Conservation (phyloP, 1,284 basidiomycete genomes). For the Boletus calvinii region DNA sequence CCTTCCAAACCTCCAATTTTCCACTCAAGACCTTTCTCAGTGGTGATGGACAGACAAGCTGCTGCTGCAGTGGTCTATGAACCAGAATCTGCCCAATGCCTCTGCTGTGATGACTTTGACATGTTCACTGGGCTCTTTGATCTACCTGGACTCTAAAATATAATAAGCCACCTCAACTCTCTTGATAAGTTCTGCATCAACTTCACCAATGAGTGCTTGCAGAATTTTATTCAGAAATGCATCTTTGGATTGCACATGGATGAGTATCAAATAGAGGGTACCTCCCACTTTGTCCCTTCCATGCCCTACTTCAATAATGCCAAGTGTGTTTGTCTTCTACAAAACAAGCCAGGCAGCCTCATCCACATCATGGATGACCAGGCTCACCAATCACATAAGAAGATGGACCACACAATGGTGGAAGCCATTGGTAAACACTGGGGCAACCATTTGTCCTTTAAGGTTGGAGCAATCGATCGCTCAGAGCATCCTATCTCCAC, state of each 20-base stretch:
- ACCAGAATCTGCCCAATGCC: too few relatives aligned
- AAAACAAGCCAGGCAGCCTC: conserved; percentile 86
- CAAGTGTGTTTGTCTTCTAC: conserved; percentile 85
- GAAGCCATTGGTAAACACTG: conserved; percentile 93
- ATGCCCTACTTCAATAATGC: conserved; percentile 88
- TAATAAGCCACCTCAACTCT: too few relatives aligned
- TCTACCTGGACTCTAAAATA: too few relatives aligned
- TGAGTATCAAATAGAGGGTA: conserved; percentile 40
- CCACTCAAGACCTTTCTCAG: background rate
- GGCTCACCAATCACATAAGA: conserved; percentile 80
- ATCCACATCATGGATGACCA: conserved; percentile 98
- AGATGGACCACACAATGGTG: conserved; percentile 79
- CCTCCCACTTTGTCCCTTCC: conserved; percentile 67
- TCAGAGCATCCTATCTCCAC: too few relatives aligned
- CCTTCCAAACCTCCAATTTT: background rate
- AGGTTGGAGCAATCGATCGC: conserved; percentile 67
- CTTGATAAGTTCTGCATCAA: too few relatives aligned
- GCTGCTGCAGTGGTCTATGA: too few relatives aligned
- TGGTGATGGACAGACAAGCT: background rate
- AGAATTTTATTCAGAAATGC: too few relatives aligned
- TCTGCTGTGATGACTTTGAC: too few relatives aligned
- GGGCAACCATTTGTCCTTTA: conserved; percentile 91
- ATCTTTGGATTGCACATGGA: too few relatives aligned
- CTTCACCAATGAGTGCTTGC: too few relatives aligned
- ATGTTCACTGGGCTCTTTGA: too few relatives aligned